Percentiles rank a stretch among this genome's conserved stretches.
Conservation (phyloP, 192 early-diverging fungal species). For the Coemansia sp. region DNA sequence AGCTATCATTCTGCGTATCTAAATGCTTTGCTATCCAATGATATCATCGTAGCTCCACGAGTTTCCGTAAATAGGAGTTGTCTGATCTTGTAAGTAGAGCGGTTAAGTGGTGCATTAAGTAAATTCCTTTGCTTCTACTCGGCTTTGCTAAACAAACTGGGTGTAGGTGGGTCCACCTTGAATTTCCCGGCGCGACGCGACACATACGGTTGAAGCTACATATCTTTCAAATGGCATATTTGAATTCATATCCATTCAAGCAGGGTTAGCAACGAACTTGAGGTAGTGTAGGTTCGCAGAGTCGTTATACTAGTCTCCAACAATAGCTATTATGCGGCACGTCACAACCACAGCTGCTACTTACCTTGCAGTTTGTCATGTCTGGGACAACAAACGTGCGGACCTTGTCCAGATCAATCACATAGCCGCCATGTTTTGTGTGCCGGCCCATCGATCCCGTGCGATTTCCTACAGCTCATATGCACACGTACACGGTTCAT, state of each 20-base stretch:
- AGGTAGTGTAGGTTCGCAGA: neutral
- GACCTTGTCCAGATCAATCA: constrained; percentile 43
- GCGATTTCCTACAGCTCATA: constrained; percentile 29
- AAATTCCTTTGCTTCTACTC: neutral
- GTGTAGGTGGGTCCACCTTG: constrained; percentile 37
- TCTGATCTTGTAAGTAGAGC: neutral
- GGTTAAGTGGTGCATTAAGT: neutral
- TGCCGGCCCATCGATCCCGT: constrained; percentile 55
- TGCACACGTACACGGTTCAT: neutral
- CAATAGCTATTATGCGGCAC: neutral
- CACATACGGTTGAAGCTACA: constrained; percentile 53
- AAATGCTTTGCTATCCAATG: neutral
- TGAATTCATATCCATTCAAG: neutral
- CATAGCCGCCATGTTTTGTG: constrained; percentile 53
- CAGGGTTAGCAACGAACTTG: neutral
- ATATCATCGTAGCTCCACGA: too few relatives aligned
- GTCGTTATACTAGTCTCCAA: neutral
- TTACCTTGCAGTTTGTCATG: constrained; percentile 41
- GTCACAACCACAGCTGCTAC: neutral
- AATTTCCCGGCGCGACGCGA: constrained; percentile 42
- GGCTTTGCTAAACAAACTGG: constrained; percentile 14
- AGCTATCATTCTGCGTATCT: neutral
- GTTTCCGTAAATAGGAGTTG: neutral
- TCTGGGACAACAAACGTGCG: constrained; percentile 56
- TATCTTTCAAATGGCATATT: neutral